Base-by-base conservation (phyloP, 1,139 yeast genomes). In the Blastobotrys illinoisensis region DNA sequence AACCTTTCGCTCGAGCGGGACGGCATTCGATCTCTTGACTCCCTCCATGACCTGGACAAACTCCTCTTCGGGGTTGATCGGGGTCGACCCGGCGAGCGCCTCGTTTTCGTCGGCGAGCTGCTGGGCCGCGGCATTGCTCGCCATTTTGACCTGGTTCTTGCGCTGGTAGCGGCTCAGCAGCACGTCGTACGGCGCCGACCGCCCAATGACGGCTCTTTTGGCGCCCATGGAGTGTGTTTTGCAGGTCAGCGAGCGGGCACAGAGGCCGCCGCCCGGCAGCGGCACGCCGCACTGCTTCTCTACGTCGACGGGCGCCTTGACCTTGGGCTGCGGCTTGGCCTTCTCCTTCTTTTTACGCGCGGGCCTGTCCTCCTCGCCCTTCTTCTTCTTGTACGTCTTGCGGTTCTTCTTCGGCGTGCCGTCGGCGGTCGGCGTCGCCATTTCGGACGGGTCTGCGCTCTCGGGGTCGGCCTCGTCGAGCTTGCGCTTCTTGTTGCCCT, bases 221-320 rank as follows among this genome's bases (percentile, higher is more conserved):
- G 97, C 96, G 24, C 97, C 97, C 97, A 93, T 91, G 0, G 97
- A 88, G 71, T 93, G 99, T 0, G 98, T 90, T 68, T 93, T 93
- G 77, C 99, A 93, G 0, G 99, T 93, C 59, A 93, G 76, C 0
- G 97, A 89, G 54, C 99, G 79, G 5, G 97, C 97, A 77, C 99
- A 93, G 64, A 83, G 83, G 0, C 95, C 96, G 9, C 98, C 98
- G 59, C 86, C 86, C 0, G 97, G 90, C 57, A 93, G 73, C 2
- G 91, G 88, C 6, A 93, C 99, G 69, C 99, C 99, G 77, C 99
- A 93, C 71, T 93, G 98, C 61, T 82, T 85, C 68, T 93, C 97
- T 47, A 93, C 95, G 70, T 93, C 96, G 45, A 91, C 96, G 0
- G 91, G 88, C 2, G 89, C 93, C 62, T 86, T 86, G 46, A 80